phyloP scores from a whole-genome alignment of 441 rosid species.

The Euphorbia neoarborescens region DNA sequence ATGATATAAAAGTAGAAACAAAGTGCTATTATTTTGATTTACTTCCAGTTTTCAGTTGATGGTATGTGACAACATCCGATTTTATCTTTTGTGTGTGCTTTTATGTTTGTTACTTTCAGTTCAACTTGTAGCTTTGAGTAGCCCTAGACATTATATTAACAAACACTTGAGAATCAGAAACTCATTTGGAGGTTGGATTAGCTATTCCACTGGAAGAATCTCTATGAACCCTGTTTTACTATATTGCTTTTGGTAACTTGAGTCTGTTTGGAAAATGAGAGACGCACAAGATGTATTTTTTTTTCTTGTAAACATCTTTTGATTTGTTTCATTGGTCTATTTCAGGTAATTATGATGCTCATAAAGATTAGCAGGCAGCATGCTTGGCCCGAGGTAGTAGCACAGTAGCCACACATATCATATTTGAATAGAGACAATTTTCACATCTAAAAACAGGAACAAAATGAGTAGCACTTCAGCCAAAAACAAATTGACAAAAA shows the following conservation, averaged over 20 bases:
- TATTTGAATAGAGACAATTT: no score
- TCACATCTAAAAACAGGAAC: no score
- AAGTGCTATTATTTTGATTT: neutral
- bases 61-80: neutral
- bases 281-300: neutral
- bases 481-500: no score
- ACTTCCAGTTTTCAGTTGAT: neutral
- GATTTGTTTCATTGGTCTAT: conserved; percentile 15
- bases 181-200: neutral
- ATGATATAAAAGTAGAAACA: no score
- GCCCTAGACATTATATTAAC: neutral
- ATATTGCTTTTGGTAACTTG: neutral
- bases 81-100: neutral
- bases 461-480: no score
- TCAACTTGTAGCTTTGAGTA: neutral
- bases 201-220: conserved; percentile 1
- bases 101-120: neutral
- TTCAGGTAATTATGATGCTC: no score
- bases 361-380: no score
- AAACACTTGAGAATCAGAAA: neutral
- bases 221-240: neutral
- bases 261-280: neutral
- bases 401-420: no score
- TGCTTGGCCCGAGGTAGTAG: no score
- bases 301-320: neutral